A percentile compares a stretch with the other conserved stretches of the same genome.
Conservation (phyloP, 352 stramenopile genomes). For the Pythium volutum region DNA sequence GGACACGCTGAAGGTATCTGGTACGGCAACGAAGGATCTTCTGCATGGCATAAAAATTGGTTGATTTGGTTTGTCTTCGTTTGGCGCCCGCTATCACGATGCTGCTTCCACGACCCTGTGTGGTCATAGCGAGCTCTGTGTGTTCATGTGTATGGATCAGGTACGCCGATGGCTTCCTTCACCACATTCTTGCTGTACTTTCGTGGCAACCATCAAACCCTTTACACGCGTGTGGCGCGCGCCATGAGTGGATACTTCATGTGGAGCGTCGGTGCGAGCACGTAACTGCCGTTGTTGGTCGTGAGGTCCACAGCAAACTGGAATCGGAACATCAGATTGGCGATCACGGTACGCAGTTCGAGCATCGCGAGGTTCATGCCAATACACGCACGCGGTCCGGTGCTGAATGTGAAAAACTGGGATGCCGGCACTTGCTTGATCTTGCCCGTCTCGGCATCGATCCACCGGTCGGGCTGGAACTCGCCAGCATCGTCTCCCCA, state of each 20-base stretch:
- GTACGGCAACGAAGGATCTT: no score
- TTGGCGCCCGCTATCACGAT: conserved; percentile 24
- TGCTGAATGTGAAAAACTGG: conserved; percentile 42
- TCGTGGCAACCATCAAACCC: no score
- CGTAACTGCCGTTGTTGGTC: conserved; percentile 19
- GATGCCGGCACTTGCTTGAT: conserved; percentile 16
- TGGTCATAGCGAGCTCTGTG: no score
- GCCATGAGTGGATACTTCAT: conserved; percentile 21
- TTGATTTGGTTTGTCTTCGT: no score
- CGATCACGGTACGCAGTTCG: conserved; percentile 13
- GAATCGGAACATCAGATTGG: conserved; percentile 18
- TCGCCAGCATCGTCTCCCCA: conserved; percentile 13
- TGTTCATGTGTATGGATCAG: no score
- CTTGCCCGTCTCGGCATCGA: conserved; percentile 23
- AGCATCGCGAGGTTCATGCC: conserved; percentile 32
- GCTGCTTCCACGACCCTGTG: conserved; percentile 34
- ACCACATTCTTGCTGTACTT: not conserved
- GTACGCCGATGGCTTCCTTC: no score
- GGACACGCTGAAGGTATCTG: no score
- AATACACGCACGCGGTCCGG: conserved; percentile 43
- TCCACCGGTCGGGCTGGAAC: conserved; percentile 32
- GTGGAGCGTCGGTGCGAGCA: conserved; percentile 6
- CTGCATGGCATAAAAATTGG: no score
- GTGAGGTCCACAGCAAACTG: conserved; percentile 14
- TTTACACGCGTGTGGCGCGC: not conserved